A percentile compares a stretch with the other conserved stretches of the same genome.
These are phyloP conservation scores for Pseudomonodictys pantanalensis DNA, from an alignment of 495 filamentous ascomycete genomes.

Conservation along the genomic window DNA sequence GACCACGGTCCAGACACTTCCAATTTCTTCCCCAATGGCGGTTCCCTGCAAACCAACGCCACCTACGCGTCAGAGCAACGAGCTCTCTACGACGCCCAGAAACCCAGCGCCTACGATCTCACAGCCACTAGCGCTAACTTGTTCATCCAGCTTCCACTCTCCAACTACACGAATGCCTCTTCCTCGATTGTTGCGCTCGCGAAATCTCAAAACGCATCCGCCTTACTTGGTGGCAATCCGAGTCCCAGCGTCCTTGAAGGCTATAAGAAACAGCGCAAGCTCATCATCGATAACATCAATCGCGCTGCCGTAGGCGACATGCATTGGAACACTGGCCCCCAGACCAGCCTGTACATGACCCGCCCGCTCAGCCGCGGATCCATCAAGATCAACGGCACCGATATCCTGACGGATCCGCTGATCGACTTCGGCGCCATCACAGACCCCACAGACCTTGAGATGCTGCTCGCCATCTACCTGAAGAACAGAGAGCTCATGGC, in stretches of 20 bases:
- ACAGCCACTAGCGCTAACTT: slow-evolving; percentile 1
- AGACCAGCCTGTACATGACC: slow-evolving; percentile 7
- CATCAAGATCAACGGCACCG: slow-evolving; percentile 8
- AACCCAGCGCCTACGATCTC: slow-evolving; percentile 19
- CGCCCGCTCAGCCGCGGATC: slow-evolving; percentile 16
- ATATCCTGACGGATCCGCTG: slow-evolving; percentile 4
- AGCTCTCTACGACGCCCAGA: slow-evolving; percentile 17
- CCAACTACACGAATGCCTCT: not conserved
- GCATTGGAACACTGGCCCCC: slow-evolving; percentile 12
- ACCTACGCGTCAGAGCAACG: slow-evolving; percentile 22
- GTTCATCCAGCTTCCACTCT: slow-evolving; percentile 7
- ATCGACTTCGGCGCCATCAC: slow-evolving; percentile 15
- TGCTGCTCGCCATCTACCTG: slow-evolving; percentile 12
- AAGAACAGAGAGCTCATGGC: slow-evolving; percentile 22
- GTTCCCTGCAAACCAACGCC: slow-evolving; percentile 13
- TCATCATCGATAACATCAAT: slow-evolving; percentile 1
- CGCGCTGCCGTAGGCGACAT: slow-evolving; percentile 4
- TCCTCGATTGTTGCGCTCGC: slow-evolving; percentile 6
- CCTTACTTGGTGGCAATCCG: not conserved
- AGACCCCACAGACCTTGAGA: slow-evolving; percentile 15
- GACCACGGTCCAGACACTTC: not conserved
- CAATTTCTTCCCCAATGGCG: slow-evolving; percentile 23
- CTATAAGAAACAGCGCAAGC: slow-evolving; percentile 14
- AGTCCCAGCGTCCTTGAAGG: slow-evolving; percentile 14
- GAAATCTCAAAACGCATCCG: slow-evolving; percentile 2